Evolutionary conservation across 2,329 filamentous ascomycete species (phyloP).

Genomic region (Colletotrichum camelliae): DNA sequence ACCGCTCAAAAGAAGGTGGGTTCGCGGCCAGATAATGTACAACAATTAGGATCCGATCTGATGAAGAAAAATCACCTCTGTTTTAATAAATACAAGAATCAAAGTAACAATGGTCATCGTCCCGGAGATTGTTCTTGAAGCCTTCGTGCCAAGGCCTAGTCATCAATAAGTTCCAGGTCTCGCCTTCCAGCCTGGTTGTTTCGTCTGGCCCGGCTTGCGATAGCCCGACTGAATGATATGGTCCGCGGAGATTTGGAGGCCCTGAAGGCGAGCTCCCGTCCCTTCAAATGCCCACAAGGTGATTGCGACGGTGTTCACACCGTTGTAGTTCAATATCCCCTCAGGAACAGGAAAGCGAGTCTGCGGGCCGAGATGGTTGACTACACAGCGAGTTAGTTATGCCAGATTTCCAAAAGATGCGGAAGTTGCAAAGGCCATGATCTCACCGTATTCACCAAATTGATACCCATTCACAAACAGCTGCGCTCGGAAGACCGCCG

Average conservation of each 20-base stretch:
- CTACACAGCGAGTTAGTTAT: neutral
- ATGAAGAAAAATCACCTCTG: conserved; percentile 18
- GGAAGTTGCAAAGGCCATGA: neutral
- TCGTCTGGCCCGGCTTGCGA: conserved; percentile 42
- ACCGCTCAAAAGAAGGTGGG: neutral
- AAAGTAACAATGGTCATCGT: neutral
- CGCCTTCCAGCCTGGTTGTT: conserved; percentile 45
- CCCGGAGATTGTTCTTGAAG: neutral
- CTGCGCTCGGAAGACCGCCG: conserved; percentile 56
- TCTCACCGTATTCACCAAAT: conserved; percentile 46
- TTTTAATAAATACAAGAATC: conserved; percentile 11
- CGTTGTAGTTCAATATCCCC: conserved; percentile 71
- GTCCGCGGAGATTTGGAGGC: neutral
- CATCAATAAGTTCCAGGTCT: conserved; percentile 51
- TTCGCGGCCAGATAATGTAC: conserved; percentile 15
- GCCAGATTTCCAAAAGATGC: neutral
- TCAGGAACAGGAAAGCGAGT: conserved; percentile 70
- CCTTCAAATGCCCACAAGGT: conserved; percentile 67
- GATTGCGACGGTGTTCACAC: conserved; percentile 68
- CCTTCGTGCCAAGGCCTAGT: neutral
- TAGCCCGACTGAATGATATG: conserved; percentile 36
- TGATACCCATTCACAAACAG: conserved; percentile 76
- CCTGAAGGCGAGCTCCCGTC: conserved; percentile 47
- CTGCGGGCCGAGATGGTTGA: conserved; percentile 73
- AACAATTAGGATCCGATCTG: conserved; percentile 11